Conservation (phyloP, 495 filamentous ascomycete genomes). For the Haplographium delicatum region DNA sequence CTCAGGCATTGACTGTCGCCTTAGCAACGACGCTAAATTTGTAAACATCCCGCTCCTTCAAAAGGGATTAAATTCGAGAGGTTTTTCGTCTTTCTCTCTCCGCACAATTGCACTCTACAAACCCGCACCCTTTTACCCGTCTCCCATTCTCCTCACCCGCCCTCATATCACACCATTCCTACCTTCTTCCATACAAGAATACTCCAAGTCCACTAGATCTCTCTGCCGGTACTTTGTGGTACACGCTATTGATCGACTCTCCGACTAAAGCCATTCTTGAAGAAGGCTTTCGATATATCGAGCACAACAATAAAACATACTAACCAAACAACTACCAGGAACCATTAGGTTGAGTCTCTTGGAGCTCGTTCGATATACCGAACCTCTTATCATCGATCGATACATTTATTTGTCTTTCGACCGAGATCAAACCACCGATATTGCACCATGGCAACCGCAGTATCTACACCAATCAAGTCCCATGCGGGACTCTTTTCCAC, state of each 20-base stretch:
- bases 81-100: slow-evolving; percentile 9
- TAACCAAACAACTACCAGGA: slow-evolving; percentile 54
- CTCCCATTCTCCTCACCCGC: slow-evolving; percentile 4
- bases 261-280: slow-evolving; percentile 26
- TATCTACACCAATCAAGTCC: slow-evolving; percentile 90
- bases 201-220: slow-evolving; percentile 40
- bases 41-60: slow-evolving; percentile 13
- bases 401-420: slow-evolving; percentile 42
- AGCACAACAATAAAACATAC: slow-evolving; percentile 37
- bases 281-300: slow-evolving; percentile 44
- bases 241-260: slow-evolving; percentile 23
- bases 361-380: slow-evolving; percentile 48
- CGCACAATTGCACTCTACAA: slow-evolving; percentile 22
- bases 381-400: slow-evolving; percentile 42
- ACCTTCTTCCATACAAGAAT: slow-evolving; percentile 15
- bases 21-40: slow-evolving; percentile 14
- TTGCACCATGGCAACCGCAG: slow-evolving; percentile 76
- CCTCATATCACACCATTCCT: slow-evolving; percentile 8
- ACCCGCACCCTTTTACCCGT: slow-evolving; percentile 28
- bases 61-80: background rate
- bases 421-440: slow-evolving; percentile 32
- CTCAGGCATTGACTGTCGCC: background rate
- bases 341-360: slow-evolving; percentile 63
- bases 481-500: slow-evolving; percentile 88
- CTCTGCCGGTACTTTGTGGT: slow-evolving; percentile 35